Conservation (phyloP, 169 alveolate species). For the Perkinsus chesapeaki region DNA sequence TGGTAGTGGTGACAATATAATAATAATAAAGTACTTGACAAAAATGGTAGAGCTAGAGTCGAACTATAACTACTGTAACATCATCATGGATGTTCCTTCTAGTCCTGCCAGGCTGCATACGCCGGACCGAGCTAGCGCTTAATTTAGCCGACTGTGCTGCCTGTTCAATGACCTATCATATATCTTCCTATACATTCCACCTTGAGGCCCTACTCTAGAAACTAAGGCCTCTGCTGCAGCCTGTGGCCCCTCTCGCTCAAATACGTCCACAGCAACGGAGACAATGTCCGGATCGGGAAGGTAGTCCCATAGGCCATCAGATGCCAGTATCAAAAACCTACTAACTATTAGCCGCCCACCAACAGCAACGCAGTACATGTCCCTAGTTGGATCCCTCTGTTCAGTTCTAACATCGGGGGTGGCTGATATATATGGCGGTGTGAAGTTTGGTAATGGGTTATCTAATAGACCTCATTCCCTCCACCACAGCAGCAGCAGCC, state of each 20-base stretch:
- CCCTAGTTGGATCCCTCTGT: background rate
- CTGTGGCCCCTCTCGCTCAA: background rate
- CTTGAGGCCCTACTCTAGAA: background rate
- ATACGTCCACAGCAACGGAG: background rate
- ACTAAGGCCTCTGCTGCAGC: background rate
- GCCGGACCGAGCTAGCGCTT: background rate
- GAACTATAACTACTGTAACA: background rate
- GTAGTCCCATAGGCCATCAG: conserved; percentile 54
- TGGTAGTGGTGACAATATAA: background rate
- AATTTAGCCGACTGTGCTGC: background rate
- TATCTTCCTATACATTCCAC: background rate
- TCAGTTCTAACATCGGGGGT: background rate
- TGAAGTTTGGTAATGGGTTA: background rate
- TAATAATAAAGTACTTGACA: background rate
- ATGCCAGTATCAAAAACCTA: conserved; percentile 30
- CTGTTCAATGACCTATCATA: background rate
- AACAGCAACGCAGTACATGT: background rate
- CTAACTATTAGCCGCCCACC: background rate
- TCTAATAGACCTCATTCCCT: background rate
- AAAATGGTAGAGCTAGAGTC: background rate
- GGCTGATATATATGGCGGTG: background rate
- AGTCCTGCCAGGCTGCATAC: background rate
- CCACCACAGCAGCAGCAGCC: background rate
- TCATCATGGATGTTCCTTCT: background rate
- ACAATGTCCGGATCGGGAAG: conserved; percentile 17